phyloP scores from a whole-genome alignment of 345 rosid genomes.

The Lepidium aucheri region DNA sequence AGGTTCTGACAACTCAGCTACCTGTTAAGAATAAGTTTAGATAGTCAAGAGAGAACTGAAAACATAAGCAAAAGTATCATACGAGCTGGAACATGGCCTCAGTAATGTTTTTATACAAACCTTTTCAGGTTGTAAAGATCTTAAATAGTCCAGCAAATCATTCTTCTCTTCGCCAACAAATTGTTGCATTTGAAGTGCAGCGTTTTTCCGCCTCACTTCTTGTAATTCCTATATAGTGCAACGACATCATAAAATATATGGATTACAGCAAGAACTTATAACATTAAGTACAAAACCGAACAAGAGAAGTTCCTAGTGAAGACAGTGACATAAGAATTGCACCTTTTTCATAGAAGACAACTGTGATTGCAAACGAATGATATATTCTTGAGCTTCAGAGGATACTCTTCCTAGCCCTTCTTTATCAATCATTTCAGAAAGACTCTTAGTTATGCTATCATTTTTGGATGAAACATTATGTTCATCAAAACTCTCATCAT shows the following conservation, averaged over 20 bases:
- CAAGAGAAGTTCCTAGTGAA: not conserved
- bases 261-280: not conserved
- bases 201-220: constrained; percentile 75
- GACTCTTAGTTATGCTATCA: constrained; percentile 26
- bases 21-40: constrained; percentile 36
- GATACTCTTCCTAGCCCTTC: constrained; percentile 58
- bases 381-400: constrained; percentile 61
- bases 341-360: constrained; percentile 78
- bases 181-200: constrained; percentile 97
- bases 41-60: not conserved
- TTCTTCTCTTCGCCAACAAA: constrained; percentile 98
- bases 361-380: constrained; percentile 63
- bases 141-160: constrained; percentile 86
- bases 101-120: constrained; percentile 24
- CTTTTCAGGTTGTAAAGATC: constrained; percentile 95
- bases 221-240: constrained; percentile 60
- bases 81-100: not conserved
- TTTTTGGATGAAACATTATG: constrained; percentile 27
- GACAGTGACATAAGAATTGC: not conserved
- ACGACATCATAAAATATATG: not conserved
- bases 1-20: constrained; percentile 93
- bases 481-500: constrained; percentile 27
- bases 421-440: constrained; percentile 28
- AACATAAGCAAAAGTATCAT: not conserved
- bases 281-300: not conserved